Conservation (phyloP, 2,329 filamentous ascomycete species). For the Myriangium duriaei region DNA sequence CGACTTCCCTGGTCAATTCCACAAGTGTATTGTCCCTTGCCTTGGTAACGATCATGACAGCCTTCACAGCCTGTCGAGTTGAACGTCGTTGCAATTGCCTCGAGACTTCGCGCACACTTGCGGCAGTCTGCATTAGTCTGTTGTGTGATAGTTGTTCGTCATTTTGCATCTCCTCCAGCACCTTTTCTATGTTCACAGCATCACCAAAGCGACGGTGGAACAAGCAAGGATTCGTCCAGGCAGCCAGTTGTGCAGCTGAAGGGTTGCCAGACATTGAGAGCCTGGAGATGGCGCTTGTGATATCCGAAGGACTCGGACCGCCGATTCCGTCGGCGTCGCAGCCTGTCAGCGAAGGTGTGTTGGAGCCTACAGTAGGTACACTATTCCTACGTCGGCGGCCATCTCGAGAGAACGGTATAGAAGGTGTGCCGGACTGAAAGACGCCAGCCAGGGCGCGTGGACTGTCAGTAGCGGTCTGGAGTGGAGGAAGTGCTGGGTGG, state of each 20-base stretch:
- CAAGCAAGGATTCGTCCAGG: conserved; percentile 86
- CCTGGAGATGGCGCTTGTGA: conserved; percentile 11
- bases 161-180: conserved; percentile 86
- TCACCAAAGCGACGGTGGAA: conserved; percentile 97
- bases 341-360: conserved; percentile 10
- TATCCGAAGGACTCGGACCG: conserved; percentile 11
- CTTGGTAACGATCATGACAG: conserved; percentile 98
- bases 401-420: not conserved
- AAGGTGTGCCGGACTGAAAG: not conserved
- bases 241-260: conserved; percentile 38
- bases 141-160: conserved; percentile 86
- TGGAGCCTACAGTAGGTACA: conserved; percentile 11
- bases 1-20: conserved; percentile 71
- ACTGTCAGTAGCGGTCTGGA: not conserved
- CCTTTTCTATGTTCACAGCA: conserved; percentile 85
- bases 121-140: conserved; percentile 86
- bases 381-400: conserved; percentile 11
- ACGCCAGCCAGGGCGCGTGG: not conserved
- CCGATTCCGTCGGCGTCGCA: conserved; percentile 5
- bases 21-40: conserved; percentile 91
- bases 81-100: conserved; percentile 87
- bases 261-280: conserved; percentile 9
- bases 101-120: conserved; percentile 85
- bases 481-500: not conserved
- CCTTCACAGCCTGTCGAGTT: conserved; percentile 81